Base-by-base conservation (phyloP, 2,329 filamentous ascomycete genomes). In the Penicillium sp. region DNA sequence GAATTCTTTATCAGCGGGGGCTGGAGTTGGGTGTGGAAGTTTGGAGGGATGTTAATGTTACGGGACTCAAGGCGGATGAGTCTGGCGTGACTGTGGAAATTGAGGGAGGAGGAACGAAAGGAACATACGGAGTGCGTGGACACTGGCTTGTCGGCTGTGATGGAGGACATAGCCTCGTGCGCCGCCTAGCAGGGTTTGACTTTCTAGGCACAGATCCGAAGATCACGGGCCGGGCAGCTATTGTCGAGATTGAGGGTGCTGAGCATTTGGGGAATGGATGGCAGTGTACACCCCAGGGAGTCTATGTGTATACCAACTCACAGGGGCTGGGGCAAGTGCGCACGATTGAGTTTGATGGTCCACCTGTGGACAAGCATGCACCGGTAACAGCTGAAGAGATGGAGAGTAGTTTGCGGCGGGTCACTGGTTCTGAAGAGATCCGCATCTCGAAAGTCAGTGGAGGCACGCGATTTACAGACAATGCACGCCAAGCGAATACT, bases 131-230 rank as follows among this genome's bases (percentile, higher is more conserved):
- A 0, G 72, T 74, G 26, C 53, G 55, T 11, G 66, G 58, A 5
- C 66, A 68, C 26, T 79, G 76, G 71, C 69, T 79, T 3, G 70
- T 79, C 1, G 77, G 77, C 13, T 79, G 77, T 52, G 78, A 80
- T 57, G 77, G 77, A 16, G 76, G 75, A 3, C 71, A 71, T 16
- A 79, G 76, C 57, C 56, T 63, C 4, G 65, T 78, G n/a, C 72
- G 78, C 53, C 69, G 71, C 47, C 63, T 69, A n/a, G 73, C 69
- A 0, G 72, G 70, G 2, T 73, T 79, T 57, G 62, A 68, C 1
- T 74, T 77, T 54, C 61, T 63, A 29, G 76, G 76, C 1, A 75
- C 73, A 27, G 70, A 71, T 19, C 59, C 77, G 10, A 68, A 69
- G 45, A 69, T 75, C 16, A 77, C 72, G 7, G 72, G 70, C 14